phyloP scores from a whole-genome alignment of 345 rosid genomes.

The Pistacia atlantica region DNA sequence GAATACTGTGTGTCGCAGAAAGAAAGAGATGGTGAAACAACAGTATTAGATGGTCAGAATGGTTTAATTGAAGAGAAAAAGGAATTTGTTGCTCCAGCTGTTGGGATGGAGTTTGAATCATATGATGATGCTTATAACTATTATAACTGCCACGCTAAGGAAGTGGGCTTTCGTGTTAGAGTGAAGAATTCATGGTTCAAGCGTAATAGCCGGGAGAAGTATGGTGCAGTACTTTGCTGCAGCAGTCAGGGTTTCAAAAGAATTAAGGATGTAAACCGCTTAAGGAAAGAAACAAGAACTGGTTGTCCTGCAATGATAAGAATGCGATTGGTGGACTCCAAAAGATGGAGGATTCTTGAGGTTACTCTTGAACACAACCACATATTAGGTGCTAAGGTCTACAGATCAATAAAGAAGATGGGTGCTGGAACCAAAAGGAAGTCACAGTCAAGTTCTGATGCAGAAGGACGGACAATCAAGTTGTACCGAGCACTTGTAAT shows the following conservation, averaged over 20 bases:
- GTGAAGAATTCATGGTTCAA: conserved; percentile 88
- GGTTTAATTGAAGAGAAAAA: conserved; percentile 37
- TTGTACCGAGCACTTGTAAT: conserved; percentile 58
- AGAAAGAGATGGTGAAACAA: conserved; percentile 27
- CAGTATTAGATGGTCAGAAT: conserved; percentile 35
- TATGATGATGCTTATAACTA: conserved; percentile 83
- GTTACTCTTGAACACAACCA: conserved; percentile 78
- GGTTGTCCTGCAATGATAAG: conserved; percentile 88
- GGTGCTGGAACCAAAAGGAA: conserved; percentile 52
- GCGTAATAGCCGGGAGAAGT: conserved; percentile 75
- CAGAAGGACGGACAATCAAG: conserved; percentile 56
- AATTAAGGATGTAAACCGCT: conserved; percentile 61
- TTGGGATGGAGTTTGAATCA: conserved; percentile 85
- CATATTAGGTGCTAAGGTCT: conserved; percentile 48
- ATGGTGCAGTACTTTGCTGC: conserved; percentile 80
- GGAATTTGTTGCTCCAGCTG: conserved; percentile 69
- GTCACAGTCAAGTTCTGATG: conserved; percentile 45
- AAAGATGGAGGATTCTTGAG: conserved; percentile 72
- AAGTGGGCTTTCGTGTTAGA: conserved; percentile 73
- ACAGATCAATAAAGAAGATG: conserved; percentile 43
- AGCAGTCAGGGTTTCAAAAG: conserved; percentile 82
- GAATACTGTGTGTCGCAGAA: conserved; percentile 21
- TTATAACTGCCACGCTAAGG: conserved; percentile 73
- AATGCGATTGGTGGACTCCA: conserved; percentile 74
- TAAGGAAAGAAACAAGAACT: conserved; percentile 71